phyloP scores from a whole-genome alignment of 768 basidiomycete genomes.

The Podaxis sp. region DNA sequence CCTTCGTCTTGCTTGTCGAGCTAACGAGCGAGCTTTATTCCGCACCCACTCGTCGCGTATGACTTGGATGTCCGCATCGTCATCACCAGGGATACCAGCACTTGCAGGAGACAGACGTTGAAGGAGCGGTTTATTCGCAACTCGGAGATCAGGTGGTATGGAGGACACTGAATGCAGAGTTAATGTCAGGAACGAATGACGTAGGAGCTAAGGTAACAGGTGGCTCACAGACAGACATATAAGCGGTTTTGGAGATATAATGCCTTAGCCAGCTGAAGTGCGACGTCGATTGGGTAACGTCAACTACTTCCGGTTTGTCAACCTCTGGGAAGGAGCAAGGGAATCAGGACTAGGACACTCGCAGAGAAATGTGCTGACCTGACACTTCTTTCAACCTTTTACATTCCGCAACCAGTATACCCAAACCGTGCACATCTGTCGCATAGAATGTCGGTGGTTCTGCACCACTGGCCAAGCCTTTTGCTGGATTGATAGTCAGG shows the following conservation, averaged over 20 bases:
- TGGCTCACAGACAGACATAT: constrained; percentile 30
- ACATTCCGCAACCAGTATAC: constrained; percentile 51
- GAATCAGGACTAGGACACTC: neutral
- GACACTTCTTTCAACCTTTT: constrained; percentile 53
- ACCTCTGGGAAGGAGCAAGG: constrained; percentile 18
- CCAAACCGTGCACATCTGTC: constrained; percentile 46
- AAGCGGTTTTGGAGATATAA: constrained; percentile 34
- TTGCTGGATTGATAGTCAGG: constrained; percentile 51
- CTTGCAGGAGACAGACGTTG: constrained; percentile 55
- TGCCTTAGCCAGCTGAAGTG: constrained; percentile 48
- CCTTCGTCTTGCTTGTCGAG: constrained; percentile 29
- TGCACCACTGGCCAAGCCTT: constrained; percentile 25
- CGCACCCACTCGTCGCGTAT: constrained; percentile 70
- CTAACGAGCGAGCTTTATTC: constrained; percentile 37
- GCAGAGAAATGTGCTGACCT: constrained; percentile 33
- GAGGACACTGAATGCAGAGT: constrained; percentile 33
- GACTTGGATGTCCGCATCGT: constrained; percentile 52
- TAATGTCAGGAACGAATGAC: neutral
- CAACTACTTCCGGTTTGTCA: constrained; percentile 23
- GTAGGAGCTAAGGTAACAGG: no score
- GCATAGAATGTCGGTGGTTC: constrained; percentile 46
- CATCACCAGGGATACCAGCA: constrained; percentile 66
- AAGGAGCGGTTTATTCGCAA: constrained; percentile 45
- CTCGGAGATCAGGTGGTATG: constrained; percentile 56
- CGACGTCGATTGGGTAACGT: constrained; percentile 29